A percentile compares a stretch with the other conserved stretches of the same genome.
These are phyloP conservation scores for Metschnikowia bowlesiae DNA, from an alignment of 805 yeast species.

Conservation along the genomic window DNA sequence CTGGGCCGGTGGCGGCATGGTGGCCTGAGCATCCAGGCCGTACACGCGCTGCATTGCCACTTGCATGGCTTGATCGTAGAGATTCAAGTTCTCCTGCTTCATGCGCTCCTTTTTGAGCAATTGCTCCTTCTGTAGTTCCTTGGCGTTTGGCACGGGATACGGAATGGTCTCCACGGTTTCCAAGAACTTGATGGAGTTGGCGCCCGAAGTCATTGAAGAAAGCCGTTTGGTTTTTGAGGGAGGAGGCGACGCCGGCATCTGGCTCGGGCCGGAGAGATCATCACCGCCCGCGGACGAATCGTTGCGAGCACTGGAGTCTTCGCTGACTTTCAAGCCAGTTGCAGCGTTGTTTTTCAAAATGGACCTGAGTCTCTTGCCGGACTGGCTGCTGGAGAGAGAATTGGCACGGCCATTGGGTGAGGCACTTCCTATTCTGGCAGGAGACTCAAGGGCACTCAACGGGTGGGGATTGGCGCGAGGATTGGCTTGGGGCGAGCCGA, in stretches of 20 bases:
- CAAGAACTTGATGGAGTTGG: constrained; percentile 34
- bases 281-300: background rate
- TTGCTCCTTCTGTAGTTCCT: constrained; percentile 8
- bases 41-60: constrained; percentile 56
- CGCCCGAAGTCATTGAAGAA: constrained; percentile 20
- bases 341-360: constrained; percentile 27
- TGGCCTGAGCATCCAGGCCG: constrained; percentile 24
- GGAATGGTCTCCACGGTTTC: constrained; percentile 38
- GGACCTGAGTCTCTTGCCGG: constrained; percentile 29
- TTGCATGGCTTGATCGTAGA: constrained; percentile 52
- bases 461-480: background rate
- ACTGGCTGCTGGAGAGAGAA: constrained; percentile 13
- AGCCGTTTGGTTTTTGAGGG: constrained; percentile 8
- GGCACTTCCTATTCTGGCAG: background rate
- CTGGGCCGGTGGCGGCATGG: background rate
- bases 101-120: constrained; percentile 10
- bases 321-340: constrained; percentile 4
- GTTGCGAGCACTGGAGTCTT: background rate
- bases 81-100: constrained; percentile 41
- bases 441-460: background rate
- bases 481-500: background rate
- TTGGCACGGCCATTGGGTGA: constrained; percentile 5
- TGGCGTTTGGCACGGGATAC: background rate
- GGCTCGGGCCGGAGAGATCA: background rate
- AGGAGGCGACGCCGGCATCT: constrained; percentile 5